A percentile compares a stretch with the other conserved stretches of the same genome.
Evolutionary conservation across 805 yeast genomes (phyloP).

Genomic region (Candida parachauliodes): DNA sequence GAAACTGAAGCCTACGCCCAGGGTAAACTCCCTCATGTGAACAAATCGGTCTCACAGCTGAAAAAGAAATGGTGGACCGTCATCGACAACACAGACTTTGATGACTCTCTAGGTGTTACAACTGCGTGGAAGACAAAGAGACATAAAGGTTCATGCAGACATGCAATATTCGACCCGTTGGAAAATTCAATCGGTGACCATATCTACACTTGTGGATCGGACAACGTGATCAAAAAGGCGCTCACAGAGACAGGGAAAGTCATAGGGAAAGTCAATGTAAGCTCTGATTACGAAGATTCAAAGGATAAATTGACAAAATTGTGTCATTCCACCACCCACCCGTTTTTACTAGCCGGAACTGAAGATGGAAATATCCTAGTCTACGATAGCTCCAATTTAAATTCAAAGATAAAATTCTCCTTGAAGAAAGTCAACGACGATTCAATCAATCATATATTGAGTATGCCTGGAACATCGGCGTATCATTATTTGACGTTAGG

Average conservation of each 20-base stretch:
- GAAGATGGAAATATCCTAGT: constrained; percentile 70
- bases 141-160: constrained; percentile 85
- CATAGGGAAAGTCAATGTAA: constrained; percentile 43
- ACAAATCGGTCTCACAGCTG: constrained; percentile 29
- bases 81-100: constrained; percentile 21
- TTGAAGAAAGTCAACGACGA: constrained; percentile 66
- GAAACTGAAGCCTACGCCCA: constrained; percentile 24
- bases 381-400: constrained; percentile 54
- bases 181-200: constrained; percentile 42
- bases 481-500: constrained; percentile 81
- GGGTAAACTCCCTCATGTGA: constrained; percentile 19
- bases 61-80: constrained; percentile 47
- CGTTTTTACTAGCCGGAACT: constrained; percentile 54
- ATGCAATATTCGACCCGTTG: constrained; percentile 59
- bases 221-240: constrained; percentile 74
- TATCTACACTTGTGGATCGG: constrained; percentile 74
- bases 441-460: constrained; percentile 69
- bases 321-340: constrained; percentile 43
- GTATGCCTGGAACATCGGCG: constrained; percentile 65
- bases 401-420: constrained; percentile 40
- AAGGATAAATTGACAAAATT: constrained; percentile 41
- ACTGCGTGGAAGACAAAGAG: constrained; percentile 78
- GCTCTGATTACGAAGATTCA: constrained; percentile 16
- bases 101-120: constrained; percentile 16
- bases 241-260: constrained; percentile 73